A percentile compares a stretch with the other conserved stretches of the same genome.
Evolutionary conservation across 1,284 basidiomycete genomes (phyloP).

Genomic region (Laetiporus sulphureus): DNA sequence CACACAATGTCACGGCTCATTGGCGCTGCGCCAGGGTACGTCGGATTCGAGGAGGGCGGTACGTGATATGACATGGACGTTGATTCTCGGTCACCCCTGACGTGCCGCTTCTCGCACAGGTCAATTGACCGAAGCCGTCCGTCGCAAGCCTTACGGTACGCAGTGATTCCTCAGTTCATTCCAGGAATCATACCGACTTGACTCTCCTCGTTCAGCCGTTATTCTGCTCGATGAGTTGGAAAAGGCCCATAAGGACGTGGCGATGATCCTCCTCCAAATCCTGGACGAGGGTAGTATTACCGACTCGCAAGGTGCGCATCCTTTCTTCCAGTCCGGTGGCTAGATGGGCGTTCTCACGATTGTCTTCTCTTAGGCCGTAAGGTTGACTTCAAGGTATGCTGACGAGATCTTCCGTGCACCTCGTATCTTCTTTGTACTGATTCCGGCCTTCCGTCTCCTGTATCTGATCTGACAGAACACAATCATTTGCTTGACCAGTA

Average conservation of each 20-base stretch:
- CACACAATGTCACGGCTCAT: constrained; percentile 89
- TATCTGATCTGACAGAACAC: constrained; percentile 66
- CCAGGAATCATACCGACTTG: not conserved
- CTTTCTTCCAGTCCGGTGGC: not conserved
- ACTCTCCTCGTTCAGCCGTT: constrained; percentile 43
- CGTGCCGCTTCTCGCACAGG: constrained; percentile 30
- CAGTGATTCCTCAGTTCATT: not conserved
- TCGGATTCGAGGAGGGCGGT: constrained; percentile 91
- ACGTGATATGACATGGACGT: constrained; percentile 7
- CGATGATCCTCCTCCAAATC: constrained; percentile 89
- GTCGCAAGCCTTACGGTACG: constrained; percentile 75
- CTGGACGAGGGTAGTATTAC: constrained; percentile 89
- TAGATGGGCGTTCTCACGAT: not conserved
- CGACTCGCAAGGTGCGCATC: constrained; percentile 63
- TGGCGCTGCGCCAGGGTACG: constrained; percentile 88
- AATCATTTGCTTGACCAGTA: constrained; percentile 62
- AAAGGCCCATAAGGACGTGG: constrained; percentile 89
- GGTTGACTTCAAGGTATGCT: constrained; percentile 71
- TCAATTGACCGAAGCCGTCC: constrained; percentile 83
- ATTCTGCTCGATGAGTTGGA: constrained; percentile 85
- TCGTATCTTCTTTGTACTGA: not conserved
- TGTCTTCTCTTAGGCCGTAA: constrained; percentile 30
- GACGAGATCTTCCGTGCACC: not conserved
- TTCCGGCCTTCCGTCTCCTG: too few species aligned
- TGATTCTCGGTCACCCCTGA: not conserved